A percentile compares a stretch with the other conserved stretches of the same genome.
Conservation (phyloP, 352 stramenopile species). For the Globisporangium emineosum region DNA sequence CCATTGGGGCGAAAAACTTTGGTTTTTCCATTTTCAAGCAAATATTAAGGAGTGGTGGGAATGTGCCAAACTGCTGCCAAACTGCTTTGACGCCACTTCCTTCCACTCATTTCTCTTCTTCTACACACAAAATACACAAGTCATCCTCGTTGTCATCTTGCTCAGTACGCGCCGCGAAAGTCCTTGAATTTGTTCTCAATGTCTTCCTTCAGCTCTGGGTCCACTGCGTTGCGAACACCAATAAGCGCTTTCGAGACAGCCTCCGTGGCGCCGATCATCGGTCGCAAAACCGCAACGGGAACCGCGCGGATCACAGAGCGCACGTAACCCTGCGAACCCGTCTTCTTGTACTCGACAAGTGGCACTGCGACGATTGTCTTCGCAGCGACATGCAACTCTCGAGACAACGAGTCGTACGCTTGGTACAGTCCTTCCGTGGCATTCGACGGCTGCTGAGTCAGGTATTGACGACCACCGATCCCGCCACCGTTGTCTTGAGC, state of each 20-base stretch:
- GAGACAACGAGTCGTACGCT: constrained; percentile 81
- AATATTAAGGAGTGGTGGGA: background rate
- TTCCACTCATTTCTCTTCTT: background rate
- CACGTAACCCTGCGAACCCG: constrained; percentile 85
- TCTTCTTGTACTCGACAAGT: constrained; percentile 90
- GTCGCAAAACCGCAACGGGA: constrained; percentile 75
- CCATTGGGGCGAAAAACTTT: background rate
- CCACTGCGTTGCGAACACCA: constrained; percentile 82
- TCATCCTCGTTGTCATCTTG: background rate
- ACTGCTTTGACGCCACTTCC: background rate
- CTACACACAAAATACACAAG: constrained; percentile 3
- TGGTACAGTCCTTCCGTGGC: constrained; percentile 80
- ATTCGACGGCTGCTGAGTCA: constrained; percentile 79
- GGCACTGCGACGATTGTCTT: constrained; percentile 89
- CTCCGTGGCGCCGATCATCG: constrained; percentile 87
- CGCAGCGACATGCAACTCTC: constrained; percentile 77
- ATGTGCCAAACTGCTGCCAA: background rate
- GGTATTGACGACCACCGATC: constrained; percentile 79
- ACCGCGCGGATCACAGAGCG: constrained; percentile 87
- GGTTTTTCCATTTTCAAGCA: background rate
- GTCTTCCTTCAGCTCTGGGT: constrained; percentile 87
- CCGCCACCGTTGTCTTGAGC: constrained; percentile 65
- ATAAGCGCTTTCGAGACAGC: constrained; percentile 85
- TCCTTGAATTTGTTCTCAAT: constrained; percentile 93
- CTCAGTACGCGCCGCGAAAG: constrained; percentile 40